These are phyloP conservation scores for Solanum sparsipilum DNA, from an alignment of 257 asterid species.

Conservation along the genomic window DNA sequence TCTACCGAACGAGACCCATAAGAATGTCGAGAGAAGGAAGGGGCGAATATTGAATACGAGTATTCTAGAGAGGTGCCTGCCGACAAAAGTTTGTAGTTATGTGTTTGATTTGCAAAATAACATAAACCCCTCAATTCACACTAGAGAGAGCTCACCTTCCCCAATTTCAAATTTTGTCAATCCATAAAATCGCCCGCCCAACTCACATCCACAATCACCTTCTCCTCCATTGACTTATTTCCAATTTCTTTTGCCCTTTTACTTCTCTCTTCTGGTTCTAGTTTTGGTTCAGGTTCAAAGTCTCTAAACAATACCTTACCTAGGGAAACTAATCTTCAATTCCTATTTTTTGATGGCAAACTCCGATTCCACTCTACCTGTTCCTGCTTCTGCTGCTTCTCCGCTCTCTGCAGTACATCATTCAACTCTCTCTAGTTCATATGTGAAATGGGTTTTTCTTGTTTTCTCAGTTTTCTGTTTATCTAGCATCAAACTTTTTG, in stretches of 20 bases:
- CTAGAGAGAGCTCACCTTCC: neutral
- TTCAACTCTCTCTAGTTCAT: neutral
- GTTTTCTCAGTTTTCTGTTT: neutral
- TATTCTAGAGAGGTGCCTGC: neutral
- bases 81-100: neutral
- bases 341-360: constrained; percentile 30
- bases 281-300: neutral
- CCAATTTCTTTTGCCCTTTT: neutral
- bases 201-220: neutral
- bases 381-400: constrained; percentile 18
- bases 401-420: constrained; percentile 30
- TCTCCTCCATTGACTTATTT: neutral
- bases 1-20: no score
- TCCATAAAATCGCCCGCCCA: constrained; percentile 35
- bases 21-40: neutral
- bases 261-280: neutral
- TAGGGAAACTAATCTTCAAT: constrained; percentile 2
- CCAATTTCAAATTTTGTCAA: neutral
- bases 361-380: constrained; percentile 30
- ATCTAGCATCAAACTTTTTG: neutral
- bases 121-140: neutral
- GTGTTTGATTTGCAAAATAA: neutral
- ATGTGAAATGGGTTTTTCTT: neutral
- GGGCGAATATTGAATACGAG: neutral
- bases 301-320: neutral